Base-by-base conservation (phyloP, 768 basidiomycete genomes). In the Hypholoma fasciculare region DNA sequence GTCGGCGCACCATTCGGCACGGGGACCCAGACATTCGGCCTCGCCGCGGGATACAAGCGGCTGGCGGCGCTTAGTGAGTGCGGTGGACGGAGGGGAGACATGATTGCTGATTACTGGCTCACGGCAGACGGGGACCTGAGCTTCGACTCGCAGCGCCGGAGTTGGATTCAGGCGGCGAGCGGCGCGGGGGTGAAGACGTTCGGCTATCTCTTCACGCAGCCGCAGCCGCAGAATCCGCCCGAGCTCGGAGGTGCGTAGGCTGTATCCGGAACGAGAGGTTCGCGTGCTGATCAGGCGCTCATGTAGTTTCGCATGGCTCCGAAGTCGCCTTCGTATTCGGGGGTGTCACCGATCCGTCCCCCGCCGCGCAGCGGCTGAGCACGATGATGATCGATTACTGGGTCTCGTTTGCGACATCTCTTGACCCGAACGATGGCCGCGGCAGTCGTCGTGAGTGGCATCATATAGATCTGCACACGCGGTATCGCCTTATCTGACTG, bases 1-100 rank as follows among this genome's bases (percentile, higher is more conserved):
- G 56, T 70, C 19, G 82, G 82, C 3, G 76, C 78, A 0, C 82
- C 82, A 0, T 83, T 73, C 60, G 70, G 69, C 12, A 82, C 80
- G 1, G 79, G 81, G 5, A 71, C 75, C 55, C 63, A 77, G 20
- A 77, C 78, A 0, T 82, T 81, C 57, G 79, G 79, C 0, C 63
- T 77, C 13, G 59, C 67, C 39, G 62, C 48, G 14, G 48, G 65
- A 11, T 77, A 64, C 62, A 74, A 77, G 58, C 71, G 72, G 3
- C 64, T 59, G 19, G 61, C 75, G 2, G 65, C 71, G 0, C 49
- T 78, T n/a, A 49, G 76, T 73, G 40, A 39, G 54, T 51, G 17
- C 23, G 44, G 16, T 19, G 17, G 16, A 34, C 12, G n/a, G 23
- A 46, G 19, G 16, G 8, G 4, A 19, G 43, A 12, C 34, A 7